phyloP scores from a whole-genome alignment of 805 yeast genomes.

The Candida silvatica region DNA sequence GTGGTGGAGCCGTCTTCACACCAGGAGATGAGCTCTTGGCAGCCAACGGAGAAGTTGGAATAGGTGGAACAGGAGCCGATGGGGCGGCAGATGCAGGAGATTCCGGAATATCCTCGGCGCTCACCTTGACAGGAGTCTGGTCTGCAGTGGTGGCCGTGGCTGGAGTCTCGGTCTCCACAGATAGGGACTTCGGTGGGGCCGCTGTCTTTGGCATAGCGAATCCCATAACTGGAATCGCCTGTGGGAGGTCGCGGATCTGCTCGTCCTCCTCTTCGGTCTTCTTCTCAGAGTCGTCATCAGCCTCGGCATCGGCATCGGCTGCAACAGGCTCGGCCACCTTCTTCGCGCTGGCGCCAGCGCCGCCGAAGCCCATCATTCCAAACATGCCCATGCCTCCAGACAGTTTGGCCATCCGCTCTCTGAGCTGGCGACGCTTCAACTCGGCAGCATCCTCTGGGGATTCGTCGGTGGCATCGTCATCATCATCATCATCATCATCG shows the following conservation, averaged over 20 bases:
- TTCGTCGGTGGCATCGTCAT: slow-evolving; percentile 40
- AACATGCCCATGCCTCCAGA: slow-evolving; percentile 81
- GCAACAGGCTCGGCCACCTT: neutral
- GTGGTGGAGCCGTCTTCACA: slow-evolving; percentile 1
- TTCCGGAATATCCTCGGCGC: neutral
- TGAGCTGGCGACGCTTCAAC: slow-evolving; percentile 61
- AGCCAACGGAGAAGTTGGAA: slow-evolving; percentile 6
- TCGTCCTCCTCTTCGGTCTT: too few relatives aligned
- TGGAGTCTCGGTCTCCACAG: too few relatives aligned
- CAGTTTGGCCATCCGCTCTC: slow-evolving; percentile 93
- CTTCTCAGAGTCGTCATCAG: slow-evolving; percentile 10
- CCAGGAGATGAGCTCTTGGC: slow-evolving; percentile 4
- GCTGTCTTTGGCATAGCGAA: slow-evolving; percentile 20
- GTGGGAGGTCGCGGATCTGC: slow-evolving; percentile 22
- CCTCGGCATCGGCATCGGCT: too few relatives aligned
- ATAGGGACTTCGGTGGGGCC: slow-evolving; percentile 4
- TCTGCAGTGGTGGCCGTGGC: neutral
- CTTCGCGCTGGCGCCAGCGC: neutral
- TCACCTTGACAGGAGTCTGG: neutral
- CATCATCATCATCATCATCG: slow-evolving; percentile 36
- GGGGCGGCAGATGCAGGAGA: too few relatives aligned
- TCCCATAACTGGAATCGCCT: slow-evolving; percentile 47
- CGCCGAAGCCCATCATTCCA: slow-evolving; percentile 55
- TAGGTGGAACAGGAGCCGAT: slow-evolving; percentile 10
- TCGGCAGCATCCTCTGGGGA: slow-evolving; percentile 72